phyloP scores from a whole-genome alignment of 176 grass and related monocot species.

The Carex parvula region DNA sequence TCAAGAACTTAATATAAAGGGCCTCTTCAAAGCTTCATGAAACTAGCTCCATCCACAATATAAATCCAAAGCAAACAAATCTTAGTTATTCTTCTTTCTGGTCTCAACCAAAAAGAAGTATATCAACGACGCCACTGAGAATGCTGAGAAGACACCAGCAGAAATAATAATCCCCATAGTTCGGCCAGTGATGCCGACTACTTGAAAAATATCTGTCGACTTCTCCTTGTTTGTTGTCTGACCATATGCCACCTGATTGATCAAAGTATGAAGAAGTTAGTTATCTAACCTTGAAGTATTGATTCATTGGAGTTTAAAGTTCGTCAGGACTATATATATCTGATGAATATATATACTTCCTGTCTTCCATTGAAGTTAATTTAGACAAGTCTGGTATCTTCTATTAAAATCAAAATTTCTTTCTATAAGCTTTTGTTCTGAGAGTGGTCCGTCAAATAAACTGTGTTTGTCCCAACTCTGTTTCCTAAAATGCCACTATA shows the following conservation, averaged over 20 bases:
- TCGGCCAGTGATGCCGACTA: slow-evolving; percentile 61
- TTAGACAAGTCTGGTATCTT: no score
- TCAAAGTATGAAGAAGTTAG: background rate
- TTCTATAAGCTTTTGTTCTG: no score
- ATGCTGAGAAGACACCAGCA: slow-evolving; percentile 77
- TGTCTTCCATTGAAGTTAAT: no score
- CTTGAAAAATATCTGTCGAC: slow-evolving; percentile 30
- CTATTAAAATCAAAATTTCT: no score
- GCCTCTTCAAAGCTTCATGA: background rate
- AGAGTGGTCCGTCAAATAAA: no score
- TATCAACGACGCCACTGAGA: slow-evolving; percentile 49
- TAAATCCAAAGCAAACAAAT: background rate
- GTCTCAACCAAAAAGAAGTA: slow-evolving; percentile 50
- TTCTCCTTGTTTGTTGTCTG: slow-evolving; percentile 45
- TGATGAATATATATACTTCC: no score
- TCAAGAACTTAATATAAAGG: background rate
- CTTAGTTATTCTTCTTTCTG: slow-evolving; percentile 41
- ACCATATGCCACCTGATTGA: slow-evolving; percentile 53
- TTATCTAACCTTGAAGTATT: background rate
- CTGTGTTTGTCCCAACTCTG: no score
- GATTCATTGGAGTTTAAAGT: background rate
- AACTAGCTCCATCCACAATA: background rate
- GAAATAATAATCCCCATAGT: slow-evolving; percentile 53
- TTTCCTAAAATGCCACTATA: no score
- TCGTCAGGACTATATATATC: background rate